Percentiles rank a stretch among this genome's conserved stretches.
These are phyloP conservation scores for Phytopythium cucurbitacearum DNA, from an alignment of 352 stramenopile species.

Conservation along the genomic window DNA sequence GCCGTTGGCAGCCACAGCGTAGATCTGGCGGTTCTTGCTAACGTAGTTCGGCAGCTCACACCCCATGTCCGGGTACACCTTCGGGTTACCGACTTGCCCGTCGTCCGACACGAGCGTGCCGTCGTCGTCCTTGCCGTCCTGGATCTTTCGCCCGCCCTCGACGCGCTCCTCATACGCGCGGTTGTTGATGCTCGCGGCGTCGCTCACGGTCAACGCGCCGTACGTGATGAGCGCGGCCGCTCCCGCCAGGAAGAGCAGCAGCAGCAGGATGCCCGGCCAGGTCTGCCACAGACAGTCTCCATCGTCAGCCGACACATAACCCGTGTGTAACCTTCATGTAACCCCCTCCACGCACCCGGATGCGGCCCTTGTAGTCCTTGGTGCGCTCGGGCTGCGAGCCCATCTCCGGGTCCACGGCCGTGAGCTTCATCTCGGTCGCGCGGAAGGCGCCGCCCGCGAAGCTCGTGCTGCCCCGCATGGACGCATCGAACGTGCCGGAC, in stretches of 20 bases:
- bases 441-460: slow-evolving; percentile 8
- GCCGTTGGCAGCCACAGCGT: slow-evolving; percentile 39
- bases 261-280: slow-evolving; percentile 51
- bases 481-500: slow-evolving; percentile 10
- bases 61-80: slow-evolving; percentile 44
- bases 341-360: slow-evolving; percentile 23
- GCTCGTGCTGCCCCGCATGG: slow-evolving; percentile 11
- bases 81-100: slow-evolving; percentile 48
- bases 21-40: slow-evolving; percentile 56
- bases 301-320: neutral
- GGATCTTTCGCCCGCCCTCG: slow-evolving; percentile 28
- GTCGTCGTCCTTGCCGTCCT: slow-evolving; percentile 28
- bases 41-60: slow-evolving; percentile 59
- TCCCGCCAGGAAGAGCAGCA: slow-evolving; percentile 35
- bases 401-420: slow-evolving; percentile 37
- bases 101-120: slow-evolving; percentile 40
- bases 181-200: slow-evolving; percentile 19
- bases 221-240: slow-evolving; percentile 46
- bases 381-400: slow-evolving; percentile 33
- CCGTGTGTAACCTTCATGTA: neutral
- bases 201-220: slow-evolving; percentile 28
- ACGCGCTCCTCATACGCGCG: slow-evolving; percentile 22
- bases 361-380: slow-evolving; percentile 67
- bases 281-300: slow-evolving; percentile 14
- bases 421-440: slow-evolving; percentile 62